Evolutionary conservation across 176 grass and related monocot species (phyloP).

Genomic region (Dactylis glomerata): DNA sequence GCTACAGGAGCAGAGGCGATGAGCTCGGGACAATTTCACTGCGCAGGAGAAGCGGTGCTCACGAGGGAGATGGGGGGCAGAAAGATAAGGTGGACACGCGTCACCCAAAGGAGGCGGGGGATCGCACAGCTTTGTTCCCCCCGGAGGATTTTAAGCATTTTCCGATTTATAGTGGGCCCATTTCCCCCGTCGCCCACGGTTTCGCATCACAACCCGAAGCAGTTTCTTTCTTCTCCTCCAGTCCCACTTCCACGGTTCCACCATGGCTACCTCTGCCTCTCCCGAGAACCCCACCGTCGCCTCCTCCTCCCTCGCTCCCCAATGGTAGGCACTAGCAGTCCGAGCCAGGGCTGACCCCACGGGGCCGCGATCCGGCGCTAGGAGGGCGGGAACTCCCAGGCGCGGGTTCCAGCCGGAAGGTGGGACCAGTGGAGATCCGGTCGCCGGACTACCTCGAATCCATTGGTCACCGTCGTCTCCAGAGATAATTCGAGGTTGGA

Average conservation of each 20-base stretch:
- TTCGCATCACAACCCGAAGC: not conserved
- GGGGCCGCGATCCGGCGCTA: not conserved
- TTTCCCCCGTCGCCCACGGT: not conserved
- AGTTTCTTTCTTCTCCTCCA: constrained; percentile 2
- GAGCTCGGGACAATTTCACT: too few relatives aligned
- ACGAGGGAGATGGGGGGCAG: too few relatives aligned
- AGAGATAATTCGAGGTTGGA: not conserved
- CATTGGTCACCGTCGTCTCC: not conserved
- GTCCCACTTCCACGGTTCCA: not conserved
- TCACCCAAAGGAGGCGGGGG: too few relatives aligned
- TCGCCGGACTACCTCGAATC: not conserved
- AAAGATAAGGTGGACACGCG: too few relatives aligned
- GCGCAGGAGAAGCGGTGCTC: too few relatives aligned
- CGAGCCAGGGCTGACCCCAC: not conserved
- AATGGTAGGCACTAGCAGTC: not conserved
- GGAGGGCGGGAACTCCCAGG: not conserved
- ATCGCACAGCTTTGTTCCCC: too few relatives aligned
- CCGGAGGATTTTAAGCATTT: too few relatives aligned
- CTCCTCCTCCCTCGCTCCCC: not conserved
- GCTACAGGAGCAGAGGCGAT: too few relatives aligned
- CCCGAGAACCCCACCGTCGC: constrained; percentile 5
- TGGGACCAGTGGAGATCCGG: constrained; percentile 6
- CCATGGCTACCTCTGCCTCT: not conserved
- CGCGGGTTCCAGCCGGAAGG: not conserved
- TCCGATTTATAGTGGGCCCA: not conserved